These are phyloP conservation scores for Phlyctochytrium planicorne DNA, from an alignment of 192 early-diverging fungal genomes.

Conservation along the genomic window DNA sequence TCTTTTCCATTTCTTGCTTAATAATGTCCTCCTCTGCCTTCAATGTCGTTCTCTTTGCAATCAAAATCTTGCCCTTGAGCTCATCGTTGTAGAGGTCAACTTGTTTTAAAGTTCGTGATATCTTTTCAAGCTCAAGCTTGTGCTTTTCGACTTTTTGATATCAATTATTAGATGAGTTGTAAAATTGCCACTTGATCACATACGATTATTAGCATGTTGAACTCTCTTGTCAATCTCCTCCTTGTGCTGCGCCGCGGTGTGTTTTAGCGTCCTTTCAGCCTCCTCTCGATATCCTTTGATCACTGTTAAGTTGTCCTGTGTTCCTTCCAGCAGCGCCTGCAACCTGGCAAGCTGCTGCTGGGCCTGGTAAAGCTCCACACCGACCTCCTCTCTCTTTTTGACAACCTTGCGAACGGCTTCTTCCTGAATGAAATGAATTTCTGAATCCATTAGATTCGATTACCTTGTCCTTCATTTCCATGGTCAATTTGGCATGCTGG, in stretches of 20 bases:
- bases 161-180: not conserved
- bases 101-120: slow-evolving; percentile 57
- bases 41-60: slow-evolving; percentile 58
- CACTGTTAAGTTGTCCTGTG: slow-evolving; percentile 47
- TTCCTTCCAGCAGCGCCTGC: slow-evolving; percentile 51
- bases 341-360: slow-evolving; percentile 59
- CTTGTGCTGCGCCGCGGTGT: slow-evolving; percentile 40
- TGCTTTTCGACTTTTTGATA: slow-evolving; percentile 54
- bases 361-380: slow-evolving; percentile 55
- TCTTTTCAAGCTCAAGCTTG: slow-evolving; percentile 57
- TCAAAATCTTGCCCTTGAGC: slow-evolving; percentile 49
- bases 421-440: slow-evolving; percentile 29
- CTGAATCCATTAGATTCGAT: not conserved
- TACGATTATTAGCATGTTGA: slow-evolving; percentile 42
- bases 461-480: slow-evolving; percentile 58
- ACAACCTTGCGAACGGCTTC: slow-evolving; percentile 43
- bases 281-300: slow-evolving; percentile 51
- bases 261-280: slow-evolving; percentile 45
- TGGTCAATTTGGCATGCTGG: slow-evolving; percentile 36
- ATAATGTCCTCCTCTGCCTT: slow-evolving; percentile 64
- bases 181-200: slow-evolving; percentile 16
- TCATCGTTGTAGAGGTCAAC: slow-evolving; percentile 64
- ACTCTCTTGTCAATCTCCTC: slow-evolving; percentile 46
- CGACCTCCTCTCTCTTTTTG: slow-evolving; percentile 49
- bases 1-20: slow-evolving; percentile 60